Evolutionary conservation across 1,139 yeast genomes (phyloP), one percentile per base, ranked within the genome.

Genomic region (Pichia sp.): DNA sequence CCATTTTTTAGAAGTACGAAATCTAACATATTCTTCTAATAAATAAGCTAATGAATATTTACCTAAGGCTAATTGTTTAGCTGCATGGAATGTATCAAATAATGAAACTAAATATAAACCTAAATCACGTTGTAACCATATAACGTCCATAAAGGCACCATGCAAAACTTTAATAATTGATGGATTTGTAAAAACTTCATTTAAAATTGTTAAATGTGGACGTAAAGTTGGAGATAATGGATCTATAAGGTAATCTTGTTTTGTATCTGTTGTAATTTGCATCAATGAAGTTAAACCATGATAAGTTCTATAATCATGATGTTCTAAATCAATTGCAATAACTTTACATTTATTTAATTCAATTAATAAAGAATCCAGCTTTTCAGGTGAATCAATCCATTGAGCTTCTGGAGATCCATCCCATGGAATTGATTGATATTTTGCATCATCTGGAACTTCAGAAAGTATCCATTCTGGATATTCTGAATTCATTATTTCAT

Each of bases 281-380:
- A 94, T 88, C 47, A 94, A 71, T 65, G 94, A 89, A 1, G 90
- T 95, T 44, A 94, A 70, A 43, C 99, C 99, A 58, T 84, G 83
- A 59, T 86, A 94, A 0, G 96, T 76, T 66, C 97, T 75, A 63
- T 78, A 86, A 61, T 90, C 97, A 63, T 94, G 98, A 66, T 94
- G 98, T 63, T 94, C 99, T 56, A 94, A 76, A 73, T 94, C 99
- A n/a, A 94, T 84, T 0, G 98, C 98, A 40, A 94, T 78, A 54
- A 81, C 96, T 1, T 72, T 66, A 53, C 74, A 74, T 2, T 64
- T 60, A 43, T 66, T 65, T 46, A 94, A 71, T 10, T 72, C 76
- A 0, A 67, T 61, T 1, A 88, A 59, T 85, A 94, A 78, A 5
- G 63, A 64, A 0, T 68, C 59, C 37, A 92, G 65, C 35, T 71